Base-by-base conservation (phyloP, 2,329 filamentous ascomycete genomes). In the Rutstroemia sp. region DNA sequence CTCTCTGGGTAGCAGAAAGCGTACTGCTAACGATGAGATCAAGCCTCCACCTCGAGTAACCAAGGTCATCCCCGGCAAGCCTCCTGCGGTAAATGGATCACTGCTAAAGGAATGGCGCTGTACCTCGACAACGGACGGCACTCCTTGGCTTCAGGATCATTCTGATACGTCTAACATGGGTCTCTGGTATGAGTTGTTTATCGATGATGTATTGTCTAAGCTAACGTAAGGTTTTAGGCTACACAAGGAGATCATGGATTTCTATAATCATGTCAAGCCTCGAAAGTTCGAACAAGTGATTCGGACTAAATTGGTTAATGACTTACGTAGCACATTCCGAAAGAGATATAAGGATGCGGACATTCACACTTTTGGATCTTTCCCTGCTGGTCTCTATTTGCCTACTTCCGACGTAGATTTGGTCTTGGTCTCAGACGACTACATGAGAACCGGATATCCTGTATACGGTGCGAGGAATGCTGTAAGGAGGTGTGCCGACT, bases 321-420 rank as follows among this genome's bases (percentile, higher is more conserved):
- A 89, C 17, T 75, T 97, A 2, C 77, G 83, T 50, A 67, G 69
- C 17, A 77, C 78, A 2, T 78, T 95, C 65, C 77, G 76, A 57
- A 75, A 70, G 14, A 74, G 75, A 49, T 86, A 75, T 12, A 21
- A 16, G 5, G 80, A 82, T 48, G 82, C 84, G 10, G 77, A 85
- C 49, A 75, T 96, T 7, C 76, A 80, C 36, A 78, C 86, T 9
- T 99, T 99, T 69, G 94, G 94, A n/a, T 97, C 94, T 0, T 99
- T 92, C 71, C 92, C 90, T 63, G 90, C 90, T 3, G 90, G 88
- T 9, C 66, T 81, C 6, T 89, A 88, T 67, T 75, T 89, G 9
- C 86, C 86, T 6, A 85, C 88, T 1, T 90, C 89, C 16, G 94
- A 99, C 68, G 95, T 99, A 84, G 94, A 99, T 69, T 77, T 99